Percentiles rank a stretch among this genome's conserved stretches.
These are phyloP conservation scores for Magnolia changhungtana DNA, from an alignment of 164 flowering plant species.

Conservation along the genomic window DNA sequence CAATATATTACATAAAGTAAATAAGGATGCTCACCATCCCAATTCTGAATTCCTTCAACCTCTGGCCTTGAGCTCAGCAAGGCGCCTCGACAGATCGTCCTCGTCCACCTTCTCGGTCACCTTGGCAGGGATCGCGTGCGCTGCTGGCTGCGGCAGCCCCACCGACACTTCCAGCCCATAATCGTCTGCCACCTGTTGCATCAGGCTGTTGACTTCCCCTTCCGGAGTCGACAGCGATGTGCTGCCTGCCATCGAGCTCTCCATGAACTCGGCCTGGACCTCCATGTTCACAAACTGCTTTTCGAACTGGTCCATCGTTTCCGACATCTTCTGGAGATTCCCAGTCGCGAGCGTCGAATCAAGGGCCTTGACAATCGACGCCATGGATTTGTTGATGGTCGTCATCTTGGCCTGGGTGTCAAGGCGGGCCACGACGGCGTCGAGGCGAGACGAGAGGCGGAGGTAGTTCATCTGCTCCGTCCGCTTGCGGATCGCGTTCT, in stretches of 20 bases:
- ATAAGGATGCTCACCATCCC: neutral
- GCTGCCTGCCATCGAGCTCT: slow-evolving; percentile 21
- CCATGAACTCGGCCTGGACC: slow-evolving; percentile 25
- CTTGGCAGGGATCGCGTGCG: slow-evolving; percentile 17
- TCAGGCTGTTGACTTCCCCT: slow-evolving; percentile 21
- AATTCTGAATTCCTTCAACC: slow-evolving; percentile 7
- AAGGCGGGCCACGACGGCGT: slow-evolving; percentile 23
- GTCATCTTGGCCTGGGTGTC: slow-evolving; percentile 20
- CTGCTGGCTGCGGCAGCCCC: slow-evolving; percentile 18
- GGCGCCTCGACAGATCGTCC: slow-evolving; percentile 24
- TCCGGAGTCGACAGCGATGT: slow-evolving; percentile 23
- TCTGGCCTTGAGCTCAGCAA: slow-evolving; percentile 25
- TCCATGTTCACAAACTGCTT: slow-evolving; percentile 23
- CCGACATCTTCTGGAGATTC: slow-evolving; percentile 21
- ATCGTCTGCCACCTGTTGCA: slow-evolving; percentile 26
- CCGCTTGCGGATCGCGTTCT: slow-evolving; percentile 24
- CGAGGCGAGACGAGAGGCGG: slow-evolving; percentile 23
- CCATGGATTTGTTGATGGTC: slow-evolving; percentile 18
- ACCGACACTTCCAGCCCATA: slow-evolving; percentile 24
- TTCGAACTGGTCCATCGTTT: slow-evolving; percentile 24
- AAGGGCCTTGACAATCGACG: slow-evolving; percentile 19
- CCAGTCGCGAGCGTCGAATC: slow-evolving; percentile 18
- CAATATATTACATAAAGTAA: neutral
- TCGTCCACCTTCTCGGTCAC: slow-evolving; percentile 23
- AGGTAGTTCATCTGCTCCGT: slow-evolving; percentile 25